Evolutionary conservation across 1,284 basidiomycete species (phyloP).

Genomic region (Ustilago vetiveriae): DNA sequence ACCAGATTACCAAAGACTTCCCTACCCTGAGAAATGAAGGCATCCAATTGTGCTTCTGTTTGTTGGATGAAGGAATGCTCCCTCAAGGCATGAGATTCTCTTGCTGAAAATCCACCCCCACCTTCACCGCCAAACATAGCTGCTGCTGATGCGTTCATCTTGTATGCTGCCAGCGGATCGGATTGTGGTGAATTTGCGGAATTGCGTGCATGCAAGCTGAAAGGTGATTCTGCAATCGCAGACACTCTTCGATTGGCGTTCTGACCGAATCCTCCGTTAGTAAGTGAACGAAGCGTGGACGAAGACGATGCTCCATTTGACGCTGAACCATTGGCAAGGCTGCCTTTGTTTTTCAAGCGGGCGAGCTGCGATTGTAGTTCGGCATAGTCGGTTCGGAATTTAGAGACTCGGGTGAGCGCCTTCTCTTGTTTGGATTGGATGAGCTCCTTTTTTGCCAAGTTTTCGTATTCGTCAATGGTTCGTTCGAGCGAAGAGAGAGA

Average conservation of each 20-base stretch:
- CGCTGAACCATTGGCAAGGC: slow-evolving; percentile 9
- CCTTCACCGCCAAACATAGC: slow-evolving; percentile 55
- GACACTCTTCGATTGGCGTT: slow-evolving; percentile 19
- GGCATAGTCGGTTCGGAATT: slow-evolving; percentile 62
- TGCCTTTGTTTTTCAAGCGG: slow-evolving; percentile 45
- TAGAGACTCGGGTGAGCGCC: slow-evolving; percentile 55
- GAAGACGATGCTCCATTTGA: slow-evolving; percentile 1
- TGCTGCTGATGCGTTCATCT: slow-evolving; percentile 58
- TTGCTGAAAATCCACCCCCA: slow-evolving; percentile 35
- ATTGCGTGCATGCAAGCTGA: slow-evolving; percentile 52
- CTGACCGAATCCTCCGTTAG: slow-evolving; percentile 16
- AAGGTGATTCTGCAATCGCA: slow-evolving; percentile 52
- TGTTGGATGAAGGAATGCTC: slow-evolving; percentile 66
- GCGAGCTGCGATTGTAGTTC: slow-evolving; percentile 49
- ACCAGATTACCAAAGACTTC: slow-evolving; percentile 64
- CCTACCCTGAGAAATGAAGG: slow-evolving; percentile 64
- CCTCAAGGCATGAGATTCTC: slow-evolving; percentile 63
- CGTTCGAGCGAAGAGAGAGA: slow-evolving; percentile 58
- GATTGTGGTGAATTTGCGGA: slow-evolving; percentile 11
- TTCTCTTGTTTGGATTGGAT: slow-evolving; percentile 65
- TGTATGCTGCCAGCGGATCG: slow-evolving; percentile 62
- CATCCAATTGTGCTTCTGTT: slow-evolving; percentile 63
- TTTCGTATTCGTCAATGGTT: slow-evolving; percentile 66
- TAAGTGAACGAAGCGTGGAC: slow-evolving; percentile 18
- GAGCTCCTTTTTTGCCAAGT: slow-evolving; percentile 63